Conservation (phyloP, 140 eudicot species). For the Cichorium intybus region DNA sequence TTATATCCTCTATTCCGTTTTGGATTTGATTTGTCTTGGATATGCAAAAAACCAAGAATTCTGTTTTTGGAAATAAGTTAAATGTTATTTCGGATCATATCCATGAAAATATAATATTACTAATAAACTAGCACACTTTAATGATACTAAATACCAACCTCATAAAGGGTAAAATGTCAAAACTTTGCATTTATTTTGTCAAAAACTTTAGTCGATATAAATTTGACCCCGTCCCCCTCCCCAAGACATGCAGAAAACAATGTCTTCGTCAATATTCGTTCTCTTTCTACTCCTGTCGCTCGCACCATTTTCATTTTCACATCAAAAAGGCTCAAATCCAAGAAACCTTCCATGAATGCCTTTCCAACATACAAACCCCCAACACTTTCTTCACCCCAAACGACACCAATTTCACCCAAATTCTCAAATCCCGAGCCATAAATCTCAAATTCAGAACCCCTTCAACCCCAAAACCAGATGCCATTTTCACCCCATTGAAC, state of each 20-base stretch:
- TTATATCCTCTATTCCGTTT: too few species aligned
- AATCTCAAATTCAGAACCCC: slow-evolving; percentile 26
- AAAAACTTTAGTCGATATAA: not conserved
- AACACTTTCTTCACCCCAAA: slow-evolving; percentile 12
- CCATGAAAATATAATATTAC: too few species aligned
- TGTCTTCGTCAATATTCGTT: slow-evolving; percentile 1
- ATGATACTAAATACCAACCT: too few species aligned
- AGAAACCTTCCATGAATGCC: slow-evolving; percentile 17
- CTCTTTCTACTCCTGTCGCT: not conserved
- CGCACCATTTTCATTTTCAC: slow-evolving; percentile 13
- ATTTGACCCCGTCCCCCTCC: not conserved
- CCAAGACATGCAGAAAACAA: not conserved
- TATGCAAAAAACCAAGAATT: too few species aligned
- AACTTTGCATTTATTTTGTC: not conserved
- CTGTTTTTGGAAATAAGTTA: too few species aligned
- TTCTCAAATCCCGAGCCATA: slow-evolving; percentile 13
- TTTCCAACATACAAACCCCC: slow-evolving; percentile 7
- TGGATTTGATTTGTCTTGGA: too few species aligned
- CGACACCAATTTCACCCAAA: not conserved
- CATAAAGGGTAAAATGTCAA: too few species aligned
- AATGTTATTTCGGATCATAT: too few species aligned
- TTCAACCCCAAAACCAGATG: slow-evolving; percentile 26
- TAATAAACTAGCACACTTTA: too few species aligned
- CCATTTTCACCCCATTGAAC: slow-evolving; percentile 29
- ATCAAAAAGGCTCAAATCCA: too few species aligned